Evolutionary conservation across 2,329 filamentous ascomycete genomes (phyloP), one percentile per base, ranked within the genome.

Genomic region (Cadophora sp.): DNA sequence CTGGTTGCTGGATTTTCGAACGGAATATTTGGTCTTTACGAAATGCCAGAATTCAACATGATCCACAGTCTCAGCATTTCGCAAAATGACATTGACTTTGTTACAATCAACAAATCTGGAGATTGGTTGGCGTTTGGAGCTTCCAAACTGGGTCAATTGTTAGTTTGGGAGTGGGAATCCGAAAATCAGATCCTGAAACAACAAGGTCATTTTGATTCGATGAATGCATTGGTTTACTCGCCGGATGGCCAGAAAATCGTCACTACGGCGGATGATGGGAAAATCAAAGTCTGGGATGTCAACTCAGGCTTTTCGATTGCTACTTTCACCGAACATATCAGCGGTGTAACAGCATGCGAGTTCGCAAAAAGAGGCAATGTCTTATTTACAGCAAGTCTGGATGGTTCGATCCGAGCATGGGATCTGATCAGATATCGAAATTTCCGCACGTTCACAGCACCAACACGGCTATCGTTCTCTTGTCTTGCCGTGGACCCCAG

Each of bases 151-250:
- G 97, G 97, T 0, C 96, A 99, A 78, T 84, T 99, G n/a, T 83
- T 99, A 4, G 96, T 99, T 4, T 99, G 96, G 96, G 96, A 99
- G 79, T 99, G 97, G 94, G 95, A 98, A 78, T 99, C 96, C 0
- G 97, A 99, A 80, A 98, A 95, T 6, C 99, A 99, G 79, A 97
- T 99, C 68, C 84, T 99, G 59, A 99, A 99, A 81, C 96, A 99
- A 77, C 96, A 98, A 80, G 96, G 95, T 0, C 96, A 99, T 80
- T 94, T 97, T 72, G 96, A 99, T 79, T 92, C 93, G 1, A 94
- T 98, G 88, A 98, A 98, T 79, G 88, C 94, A 0, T 84, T 99
- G 4, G 91, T 92, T 9, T 99, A 98, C 80, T 95, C 96, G 5
- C 94, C 96, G 0, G 95, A 97, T 76, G 95, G 96, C 4, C 93